A percentile compares a stretch with the other conserved stretches of the same genome.
Evolutionary conservation across 192 early-diverging fungal species (phyloP).

Genomic region (Coemansia sp.): DNA sequence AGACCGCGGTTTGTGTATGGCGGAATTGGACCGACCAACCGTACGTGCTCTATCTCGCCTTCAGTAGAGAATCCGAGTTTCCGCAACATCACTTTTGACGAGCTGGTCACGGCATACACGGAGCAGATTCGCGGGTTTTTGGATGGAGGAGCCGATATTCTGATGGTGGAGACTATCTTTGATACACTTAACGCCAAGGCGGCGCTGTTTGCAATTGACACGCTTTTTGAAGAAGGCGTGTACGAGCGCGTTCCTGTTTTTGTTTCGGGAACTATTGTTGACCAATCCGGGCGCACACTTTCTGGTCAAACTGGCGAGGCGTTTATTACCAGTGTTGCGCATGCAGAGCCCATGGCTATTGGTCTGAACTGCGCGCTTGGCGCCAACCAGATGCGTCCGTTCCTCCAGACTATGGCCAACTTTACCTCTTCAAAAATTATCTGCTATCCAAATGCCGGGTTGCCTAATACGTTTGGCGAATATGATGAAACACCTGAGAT

Average conservation of each 20-base stretch:
- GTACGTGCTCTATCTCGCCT: conserved; percentile 93
- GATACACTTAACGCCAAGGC: conserved; percentile 98
- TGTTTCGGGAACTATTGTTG: conserved; percentile 93
- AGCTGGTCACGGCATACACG: conserved; percentile 85
- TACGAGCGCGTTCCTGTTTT: conserved; percentile 72
- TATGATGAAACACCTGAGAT: conserved; percentile 86
- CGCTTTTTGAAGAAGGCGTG: conserved; percentile 74
- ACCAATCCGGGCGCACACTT: conserved; percentile 92
- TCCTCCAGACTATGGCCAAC: conserved; percentile 85
- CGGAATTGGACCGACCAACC: conserved; percentile 89
- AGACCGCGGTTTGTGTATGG: conserved; percentile 90
- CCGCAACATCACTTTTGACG: conserved; percentile 94
- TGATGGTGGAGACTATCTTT: conserved; percentile 96
- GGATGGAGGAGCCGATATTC: conserved; percentile 90
- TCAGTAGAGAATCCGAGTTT: conserved; percentile 94
- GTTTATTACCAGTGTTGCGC: conserved; percentile 81
- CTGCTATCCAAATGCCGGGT: conserved; percentile 95
- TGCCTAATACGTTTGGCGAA: conserved; percentile 96
- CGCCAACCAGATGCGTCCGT: conserved; percentile 93
- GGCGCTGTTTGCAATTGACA: conserved; percentile 88
- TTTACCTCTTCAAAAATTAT: conserved; percentile 80
- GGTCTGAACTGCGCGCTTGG: conserved; percentile 88
- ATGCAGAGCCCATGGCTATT: conserved; percentile 81
- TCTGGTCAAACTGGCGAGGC: conserved; percentile 97
- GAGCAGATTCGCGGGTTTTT: conserved; percentile 89